Evolutionary conservation across 257 asterid genomes (phyloP), one percentile per base, ranked within the genome.

Genomic region (Vinca minor): DNA sequence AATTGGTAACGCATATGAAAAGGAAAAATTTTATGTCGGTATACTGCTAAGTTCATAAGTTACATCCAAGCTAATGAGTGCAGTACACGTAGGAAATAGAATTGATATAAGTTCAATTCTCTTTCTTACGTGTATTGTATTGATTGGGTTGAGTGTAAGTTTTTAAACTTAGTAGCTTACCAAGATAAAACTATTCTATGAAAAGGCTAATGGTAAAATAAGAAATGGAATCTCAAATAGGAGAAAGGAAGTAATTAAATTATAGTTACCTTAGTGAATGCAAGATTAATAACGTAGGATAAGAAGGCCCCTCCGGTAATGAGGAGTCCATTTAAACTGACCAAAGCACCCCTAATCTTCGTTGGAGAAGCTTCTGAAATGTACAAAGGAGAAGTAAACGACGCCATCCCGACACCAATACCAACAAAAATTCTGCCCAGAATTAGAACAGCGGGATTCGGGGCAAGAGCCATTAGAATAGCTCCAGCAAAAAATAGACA

Each of bases 341-440:
- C 81, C 18, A 82, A 76, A 5, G 83, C 83, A 23, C 87, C 87
- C 63, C 83, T 69, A 68, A 82, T 57, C 50, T 72, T 74, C 1
- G 84, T 79, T 1, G 83, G 87, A 49, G 82, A 82, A 0, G 78
- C 82, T 66, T 82, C 84, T 1, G 87, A 74, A 48, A 82, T 77
- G 67, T 79, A 82, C 36, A 82, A 74, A 21, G 82, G 87, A 8
- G 82, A 56, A 29, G 84, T 73, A 82, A 78, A 74, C 13, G 82
- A 78, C 8, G 84, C 82, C 81, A 78, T 68, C 8, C 87, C 81
- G 1, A 78, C 83, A 0, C 83, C 85, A 5, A 81, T 62, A 9
- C 83, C 86, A 0, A 78, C 83, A 1, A 81, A 78, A 13, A 78
- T 48, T 25, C 86, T 70, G 34, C 83, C 83, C 0, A 70, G 25